Percentiles rank a stretch among this genome's conserved stretches.
phyloP scores from a whole-genome alignment of 106 monocot species.

The Acorus calamus region DNA sequence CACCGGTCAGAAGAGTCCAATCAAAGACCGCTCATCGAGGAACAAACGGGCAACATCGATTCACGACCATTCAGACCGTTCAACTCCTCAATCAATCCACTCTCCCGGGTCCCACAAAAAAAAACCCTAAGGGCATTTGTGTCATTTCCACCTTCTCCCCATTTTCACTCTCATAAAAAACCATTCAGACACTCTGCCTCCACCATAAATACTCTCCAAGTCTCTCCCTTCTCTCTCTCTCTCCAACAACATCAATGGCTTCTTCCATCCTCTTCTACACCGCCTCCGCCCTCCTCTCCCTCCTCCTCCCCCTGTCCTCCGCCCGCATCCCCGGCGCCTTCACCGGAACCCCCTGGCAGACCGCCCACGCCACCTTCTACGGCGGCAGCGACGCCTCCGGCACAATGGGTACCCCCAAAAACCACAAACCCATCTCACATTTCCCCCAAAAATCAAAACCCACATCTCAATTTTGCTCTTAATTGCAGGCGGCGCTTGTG shows the following conservation, averaged over 20 bases:
- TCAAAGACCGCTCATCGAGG: no score
- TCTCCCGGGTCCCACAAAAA: no score
- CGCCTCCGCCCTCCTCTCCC: slow-evolving; percentile 9
- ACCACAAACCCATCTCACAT: background rate
- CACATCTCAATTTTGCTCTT: background rate
- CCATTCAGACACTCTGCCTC: no score
- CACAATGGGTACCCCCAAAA: slow-evolving; percentile 57
- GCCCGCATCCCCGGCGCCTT: slow-evolving; percentile 68
- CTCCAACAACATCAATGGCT: slow-evolving; percentile 8
- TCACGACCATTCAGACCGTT: no score
- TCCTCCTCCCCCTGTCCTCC: background rate
- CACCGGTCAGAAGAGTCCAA: no score
- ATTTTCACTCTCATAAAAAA: no score
- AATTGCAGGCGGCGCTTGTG: slow-evolving; percentile 50
- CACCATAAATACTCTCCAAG: background rate
- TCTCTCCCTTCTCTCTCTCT: background rate
- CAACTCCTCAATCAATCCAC: no score
- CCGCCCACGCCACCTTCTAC: slow-evolving; percentile 90
- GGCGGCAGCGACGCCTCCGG: slow-evolving; percentile 91
- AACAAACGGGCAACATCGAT: no score
- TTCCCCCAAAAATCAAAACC: background rate
- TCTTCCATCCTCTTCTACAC: background rate
- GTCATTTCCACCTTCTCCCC: no score
- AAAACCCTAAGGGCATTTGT: no score
- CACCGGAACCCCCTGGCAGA: slow-evolving; percentile 57